Conservation (phyloP, 495 filamentous ascomycete species). For the Aspergillus olivimuriae region DNA sequence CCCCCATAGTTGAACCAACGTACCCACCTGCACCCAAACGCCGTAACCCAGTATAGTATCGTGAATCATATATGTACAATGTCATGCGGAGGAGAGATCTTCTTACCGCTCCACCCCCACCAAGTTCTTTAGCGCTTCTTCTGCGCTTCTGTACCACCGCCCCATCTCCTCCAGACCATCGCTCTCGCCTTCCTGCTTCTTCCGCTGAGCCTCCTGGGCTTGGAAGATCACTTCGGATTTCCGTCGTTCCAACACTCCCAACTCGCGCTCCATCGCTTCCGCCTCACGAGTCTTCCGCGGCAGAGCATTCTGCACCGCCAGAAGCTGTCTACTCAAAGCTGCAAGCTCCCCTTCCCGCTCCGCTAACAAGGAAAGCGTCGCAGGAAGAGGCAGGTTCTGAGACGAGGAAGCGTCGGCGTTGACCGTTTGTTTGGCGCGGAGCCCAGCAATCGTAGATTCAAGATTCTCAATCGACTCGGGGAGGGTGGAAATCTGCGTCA, state of each 20-base stretch:
- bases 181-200: conserved; percentile 66
- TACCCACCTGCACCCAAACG: too few relatives aligned
- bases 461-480: conserved; percentile 59
- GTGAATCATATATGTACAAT: conserved; percentile 14
- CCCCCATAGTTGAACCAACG: conserved; percentile 7
- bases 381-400: conserved; percentile 37
- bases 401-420: conserved; percentile 29
- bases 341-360: conserved; percentile 55
- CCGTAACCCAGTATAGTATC: conserved; percentile 14
- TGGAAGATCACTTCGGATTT: conserved; percentile 59
- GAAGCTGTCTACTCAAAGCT: conserved; percentile 62
- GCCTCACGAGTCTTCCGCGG: conserved; percentile 69
- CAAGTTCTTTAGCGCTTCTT: conserved; percentile 60
- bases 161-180: conserved; percentile 80
- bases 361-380: conserved; percentile 36
- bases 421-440: conserved; percentile 44
- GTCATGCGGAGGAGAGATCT: not conserved
- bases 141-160: conserved; percentile 71
- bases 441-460: conserved; percentile 48
- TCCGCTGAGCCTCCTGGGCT: conserved; percentile 72
- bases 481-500: conserved; percentile 48
- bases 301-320: conserved; percentile 54
- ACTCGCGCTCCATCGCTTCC: conserved; percentile 64
- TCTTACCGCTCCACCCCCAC: conserved; percentile 44
- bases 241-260: conserved; percentile 63